Conservation (phyloP, 2,329 filamentous ascomycete species). For the Alternaria sp. region DNA sequence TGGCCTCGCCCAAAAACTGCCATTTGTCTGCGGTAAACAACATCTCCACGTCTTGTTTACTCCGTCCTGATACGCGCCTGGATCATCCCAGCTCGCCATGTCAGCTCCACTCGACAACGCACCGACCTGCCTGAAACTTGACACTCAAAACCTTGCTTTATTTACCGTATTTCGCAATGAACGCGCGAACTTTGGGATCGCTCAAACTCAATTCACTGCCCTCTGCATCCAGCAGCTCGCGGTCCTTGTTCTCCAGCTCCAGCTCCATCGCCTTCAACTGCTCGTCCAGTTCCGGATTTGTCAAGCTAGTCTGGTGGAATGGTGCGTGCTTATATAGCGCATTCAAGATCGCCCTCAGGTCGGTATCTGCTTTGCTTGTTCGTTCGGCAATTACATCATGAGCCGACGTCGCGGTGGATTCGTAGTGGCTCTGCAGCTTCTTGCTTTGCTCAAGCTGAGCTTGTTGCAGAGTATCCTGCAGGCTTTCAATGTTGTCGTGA, state of each 20-base stretch:
- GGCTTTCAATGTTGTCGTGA: conserved; percentile 33
- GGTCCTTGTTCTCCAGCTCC: conserved; percentile 46
- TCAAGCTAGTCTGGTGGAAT: conserved; percentile 37
- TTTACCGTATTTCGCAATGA: conserved; percentile 41
- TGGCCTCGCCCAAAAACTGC: neutral
- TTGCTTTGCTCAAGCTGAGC: conserved; percentile 41
- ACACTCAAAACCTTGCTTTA: conserved; percentile 8
- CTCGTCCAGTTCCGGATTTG: conserved; percentile 32
- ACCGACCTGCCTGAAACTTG: neutral
- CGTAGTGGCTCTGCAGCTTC: conserved; percentile 44
- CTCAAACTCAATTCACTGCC: conserved; percentile 37
- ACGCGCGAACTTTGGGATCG: conserved; percentile 39
- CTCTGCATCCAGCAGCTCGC: conserved; percentile 47
- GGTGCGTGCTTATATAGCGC: conserved; percentile 49
- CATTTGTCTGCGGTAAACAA: neutral
- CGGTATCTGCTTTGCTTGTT: conserved; percentile 45
- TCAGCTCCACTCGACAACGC: conserved; percentile 11
- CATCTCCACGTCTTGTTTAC: conserved; percentile 1
- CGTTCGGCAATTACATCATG: conserved; percentile 45
- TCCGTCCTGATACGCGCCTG: neutral
- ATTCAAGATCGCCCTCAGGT: conserved; percentile 45
- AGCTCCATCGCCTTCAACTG: conserved; percentile 46
- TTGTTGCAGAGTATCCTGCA: conserved; percentile 36
- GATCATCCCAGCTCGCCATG: conserved; percentile 2
- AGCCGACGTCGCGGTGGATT: conserved; percentile 38